A percentile compares a stretch with the other conserved stretches of the same genome.
Conservation (phyloP, 2,329 filamentous ascomycete species). For the Pseudogymnoascus sp. region DNA sequence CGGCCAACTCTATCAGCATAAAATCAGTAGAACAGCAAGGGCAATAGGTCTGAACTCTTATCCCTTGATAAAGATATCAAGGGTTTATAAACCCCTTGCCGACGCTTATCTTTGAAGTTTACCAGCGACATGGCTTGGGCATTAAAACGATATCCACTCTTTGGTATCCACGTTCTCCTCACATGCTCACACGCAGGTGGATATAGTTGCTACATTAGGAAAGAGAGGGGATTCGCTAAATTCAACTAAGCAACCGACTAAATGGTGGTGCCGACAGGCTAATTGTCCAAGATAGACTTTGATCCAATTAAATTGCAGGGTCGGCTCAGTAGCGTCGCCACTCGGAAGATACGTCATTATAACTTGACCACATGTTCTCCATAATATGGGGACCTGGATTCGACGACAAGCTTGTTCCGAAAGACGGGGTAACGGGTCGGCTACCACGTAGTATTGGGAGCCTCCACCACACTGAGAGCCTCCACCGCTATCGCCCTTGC, state of each 20-base stretch:
- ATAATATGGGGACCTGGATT: not conserved
- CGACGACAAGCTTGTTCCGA: not conserved
- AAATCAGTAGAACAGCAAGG: not conserved
- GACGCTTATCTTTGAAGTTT: not conserved
- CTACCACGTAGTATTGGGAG: constrained; percentile 1
- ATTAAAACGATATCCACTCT: not conserved
- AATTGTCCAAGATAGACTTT: not conserved
- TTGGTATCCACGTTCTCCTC: not conserved
- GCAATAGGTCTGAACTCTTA: not conserved
- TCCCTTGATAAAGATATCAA: not conserved
- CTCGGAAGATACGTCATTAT: not conserved
- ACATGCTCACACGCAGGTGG: not conserved
- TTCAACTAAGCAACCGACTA: not conserved
- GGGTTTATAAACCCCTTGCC: constrained; percentile 1
- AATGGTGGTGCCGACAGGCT: not conserved
- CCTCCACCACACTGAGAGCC: not conserved
- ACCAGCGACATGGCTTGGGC: not conserved
- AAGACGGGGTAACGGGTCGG: constrained; percentile 1
- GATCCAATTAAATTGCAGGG: not conserved
- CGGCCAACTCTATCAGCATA: not conserved
- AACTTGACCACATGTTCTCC: not conserved
- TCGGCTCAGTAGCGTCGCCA: not conserved
- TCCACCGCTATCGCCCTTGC: not conserved
- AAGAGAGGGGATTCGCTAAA: not conserved
- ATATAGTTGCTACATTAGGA: not conserved